Base-by-base conservation (phyloP, 2,329 filamentous ascomycete genomes). In the Ophiocordyceps camponoti-saundersi region DNA sequence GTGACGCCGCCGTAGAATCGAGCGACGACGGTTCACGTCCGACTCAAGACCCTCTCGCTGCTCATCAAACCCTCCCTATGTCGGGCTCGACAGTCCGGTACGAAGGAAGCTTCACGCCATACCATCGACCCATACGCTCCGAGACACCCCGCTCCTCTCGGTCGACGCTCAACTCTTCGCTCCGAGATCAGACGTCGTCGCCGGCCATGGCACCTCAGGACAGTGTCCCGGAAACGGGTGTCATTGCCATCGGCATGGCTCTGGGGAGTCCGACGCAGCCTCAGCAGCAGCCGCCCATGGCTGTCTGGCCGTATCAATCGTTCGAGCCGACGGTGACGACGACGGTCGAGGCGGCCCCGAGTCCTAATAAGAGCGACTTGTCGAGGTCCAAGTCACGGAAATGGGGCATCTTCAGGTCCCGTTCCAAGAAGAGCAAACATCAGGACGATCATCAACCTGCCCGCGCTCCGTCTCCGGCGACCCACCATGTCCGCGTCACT, bases 171-270 rank as follows among this genome's bases (percentile, higher is more conserved):
- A 65, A 6, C 29, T 26, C 13, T 13, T 40, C 29, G 16, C 39
- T 43, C 6, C 21, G 10, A 18, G 41, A 47, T 3, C 43, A 29
- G 11, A 8, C 30, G 2, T n/a, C 20, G 13, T 42, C 46, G 22
- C 39, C 11, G 16, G 21, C 44, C 8, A n/a, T 66, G 46, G 36
- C 36, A 10, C 36, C 18, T 8, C 18, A 18, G 11, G 60, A 57
- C 29, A 67, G 68, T 2, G 45, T 47, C 16, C 44, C 52, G 13
- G 53, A 56, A 40, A 56, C 53, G 20, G 56, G 56, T 12, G 51
- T 60, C n/a, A 58, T 59, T 50, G 69, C 67, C 53, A 87, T 88
- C 50, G 84, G 84, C 11, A 80, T 88, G 71, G 83, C 83, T 1
- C 64, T 87, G 48, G 83, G 82, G 30, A 87, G 82, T 55, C 83